Evolutionary conservation across 139 green algal genomes (phyloP).

Genomic region (Chlorella vulgaris): DNA sequence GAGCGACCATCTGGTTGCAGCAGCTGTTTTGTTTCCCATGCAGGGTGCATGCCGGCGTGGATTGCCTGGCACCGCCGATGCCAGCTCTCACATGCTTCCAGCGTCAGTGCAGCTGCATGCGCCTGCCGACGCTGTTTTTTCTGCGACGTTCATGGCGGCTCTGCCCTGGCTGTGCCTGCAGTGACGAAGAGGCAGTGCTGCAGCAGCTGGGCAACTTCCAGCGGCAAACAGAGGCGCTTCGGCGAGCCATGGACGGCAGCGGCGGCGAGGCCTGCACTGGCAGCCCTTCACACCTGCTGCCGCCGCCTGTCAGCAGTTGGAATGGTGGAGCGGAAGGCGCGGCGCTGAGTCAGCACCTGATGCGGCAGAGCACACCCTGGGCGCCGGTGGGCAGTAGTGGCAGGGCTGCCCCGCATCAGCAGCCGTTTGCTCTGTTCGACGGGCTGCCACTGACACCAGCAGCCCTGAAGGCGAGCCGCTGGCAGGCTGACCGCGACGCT

Average conservation of each 20-base stretch:
- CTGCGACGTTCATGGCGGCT: background rate
- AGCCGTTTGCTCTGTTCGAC: constrained; percentile 34
- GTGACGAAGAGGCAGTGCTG: constrained; percentile 19
- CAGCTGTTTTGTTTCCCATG: too few species aligned
- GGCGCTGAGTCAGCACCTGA: too few species aligned
- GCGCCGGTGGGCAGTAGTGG: too few species aligned
- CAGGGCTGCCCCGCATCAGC: too few species aligned
- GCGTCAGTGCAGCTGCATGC: too few species aligned
- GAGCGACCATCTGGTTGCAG: too few species aligned
- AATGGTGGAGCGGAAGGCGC: background rate
- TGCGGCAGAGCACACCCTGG: too few species aligned
- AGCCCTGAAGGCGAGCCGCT: background rate
- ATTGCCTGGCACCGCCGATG: too few species aligned
- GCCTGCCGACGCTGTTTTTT: background rate
- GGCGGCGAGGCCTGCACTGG: background rate
- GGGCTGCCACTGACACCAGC: constrained; percentile 5
- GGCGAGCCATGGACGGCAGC: background rate
- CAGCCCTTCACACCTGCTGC: too few species aligned
- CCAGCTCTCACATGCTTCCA: too few species aligned
- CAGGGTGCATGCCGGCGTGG: too few species aligned
- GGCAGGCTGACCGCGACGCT: constrained; percentile 4
- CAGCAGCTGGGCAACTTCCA: constrained; percentile 30
- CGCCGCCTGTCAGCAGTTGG: background rate
- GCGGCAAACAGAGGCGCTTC: constrained; percentile 16
- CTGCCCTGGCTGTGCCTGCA: background rate